A percentile compares a stretch with the other conserved stretches of the same genome.
Conservation (phyloP, 2,329 filamentous ascomycete species). For the Karstenula rhodostoma region DNA sequence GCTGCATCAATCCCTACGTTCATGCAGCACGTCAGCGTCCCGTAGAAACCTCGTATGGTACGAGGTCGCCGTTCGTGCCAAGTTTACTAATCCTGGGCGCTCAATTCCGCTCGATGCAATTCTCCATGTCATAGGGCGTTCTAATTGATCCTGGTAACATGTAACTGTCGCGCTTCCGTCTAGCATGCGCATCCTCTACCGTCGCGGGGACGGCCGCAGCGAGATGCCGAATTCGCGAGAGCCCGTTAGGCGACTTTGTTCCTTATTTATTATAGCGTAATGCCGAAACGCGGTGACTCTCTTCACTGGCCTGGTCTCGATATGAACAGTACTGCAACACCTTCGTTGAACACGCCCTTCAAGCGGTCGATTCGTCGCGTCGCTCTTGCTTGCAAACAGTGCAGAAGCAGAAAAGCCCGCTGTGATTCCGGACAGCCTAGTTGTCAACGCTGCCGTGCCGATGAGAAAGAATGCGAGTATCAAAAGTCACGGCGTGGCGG, state of each 20-base stretch:
- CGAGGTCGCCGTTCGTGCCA: no score
- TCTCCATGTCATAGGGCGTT: conserved; percentile 1
- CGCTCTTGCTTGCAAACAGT: conserved; percentile 32
- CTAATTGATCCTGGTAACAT: not conserved
- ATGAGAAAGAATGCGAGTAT: conserved; percentile 30
- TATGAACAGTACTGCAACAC: conserved; percentile 3
- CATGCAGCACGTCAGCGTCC: no score
- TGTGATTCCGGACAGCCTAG: conserved; percentile 26
- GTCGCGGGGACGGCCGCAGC: conserved; percentile 5
- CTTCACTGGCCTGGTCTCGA: not conserved
- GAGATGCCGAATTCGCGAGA: conserved; percentile 16
- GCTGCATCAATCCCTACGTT: no score
- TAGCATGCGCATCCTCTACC: conserved; percentile 3
- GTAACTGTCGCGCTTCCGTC: not conserved
- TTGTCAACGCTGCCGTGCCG: conserved; percentile 23
- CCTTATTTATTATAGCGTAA: not conserved
- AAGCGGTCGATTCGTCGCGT: conserved; percentile 24
- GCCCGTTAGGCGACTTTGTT: not conserved
- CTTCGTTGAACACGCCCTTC: not conserved
- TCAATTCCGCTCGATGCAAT: not conserved
- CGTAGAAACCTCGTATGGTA: no score
- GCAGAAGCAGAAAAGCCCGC: conserved; percentile 27
- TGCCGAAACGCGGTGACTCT: not conserved
- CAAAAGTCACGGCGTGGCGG: conserved; percentile 29
- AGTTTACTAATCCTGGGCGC: conserved; percentile 3